These are phyloP conservation scores for Isatis tinctoria DNA, from an alignment of 345 rosid genomes.

Conservation along the genomic window DNA sequence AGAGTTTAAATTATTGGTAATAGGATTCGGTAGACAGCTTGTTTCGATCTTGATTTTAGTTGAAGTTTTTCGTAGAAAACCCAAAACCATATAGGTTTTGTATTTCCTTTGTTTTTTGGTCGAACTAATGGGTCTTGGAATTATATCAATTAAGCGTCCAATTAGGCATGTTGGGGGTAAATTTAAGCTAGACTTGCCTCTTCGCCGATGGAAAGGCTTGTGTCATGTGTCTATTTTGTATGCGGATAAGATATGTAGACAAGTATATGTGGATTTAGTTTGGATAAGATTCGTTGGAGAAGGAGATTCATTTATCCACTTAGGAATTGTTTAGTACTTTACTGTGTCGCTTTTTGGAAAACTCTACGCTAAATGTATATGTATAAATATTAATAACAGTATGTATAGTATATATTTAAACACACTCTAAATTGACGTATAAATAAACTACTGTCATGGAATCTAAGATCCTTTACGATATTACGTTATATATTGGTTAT, in stretches of 20 bases:
- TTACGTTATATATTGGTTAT: constrained; percentile 19
- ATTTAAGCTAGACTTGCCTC: constrained; percentile 10
- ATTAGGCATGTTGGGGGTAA: constrained; percentile 7
- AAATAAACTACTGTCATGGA: neutral
- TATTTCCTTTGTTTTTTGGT: neutral
- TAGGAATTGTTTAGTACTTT: neutral
- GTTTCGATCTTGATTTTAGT: neutral
- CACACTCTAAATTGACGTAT: constrained; percentile 16
- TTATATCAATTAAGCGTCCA: neutral
- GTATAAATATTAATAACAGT: neutral
- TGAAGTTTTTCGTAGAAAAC: neutral
- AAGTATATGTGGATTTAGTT: constrained; percentile 4
- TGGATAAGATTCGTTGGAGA: constrained; percentile 32
- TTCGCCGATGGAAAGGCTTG: constrained; percentile 29
- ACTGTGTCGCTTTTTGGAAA: constrained; percentile 17
- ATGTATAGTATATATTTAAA: neutral
- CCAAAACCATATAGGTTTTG: neutral
- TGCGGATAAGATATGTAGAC: neutral
- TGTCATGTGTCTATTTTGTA: neutral
- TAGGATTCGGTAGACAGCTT: neutral
- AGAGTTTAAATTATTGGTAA: neutral
- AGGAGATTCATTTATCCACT: constrained; percentile 28
- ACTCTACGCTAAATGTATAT: neutral
- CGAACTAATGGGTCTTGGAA: neutral
- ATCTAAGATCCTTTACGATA: constrained; percentile 3